Evolutionary conservation across 495 filamentous ascomycete species (phyloP), one percentile per base, ranked within the genome.

Genomic region (Neurospora intermedia): DNA sequence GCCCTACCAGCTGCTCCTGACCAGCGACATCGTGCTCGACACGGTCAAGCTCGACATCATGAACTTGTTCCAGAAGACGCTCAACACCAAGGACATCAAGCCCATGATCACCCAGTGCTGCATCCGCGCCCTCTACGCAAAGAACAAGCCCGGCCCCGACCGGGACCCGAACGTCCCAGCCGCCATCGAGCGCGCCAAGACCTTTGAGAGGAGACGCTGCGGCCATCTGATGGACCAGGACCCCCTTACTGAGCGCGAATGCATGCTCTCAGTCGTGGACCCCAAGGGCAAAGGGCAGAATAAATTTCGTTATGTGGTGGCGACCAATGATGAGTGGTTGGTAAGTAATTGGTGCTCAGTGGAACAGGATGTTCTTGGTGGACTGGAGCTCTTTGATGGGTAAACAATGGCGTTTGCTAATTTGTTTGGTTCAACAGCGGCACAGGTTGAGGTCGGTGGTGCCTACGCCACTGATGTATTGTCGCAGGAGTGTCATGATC

Each of bases 221-320:
- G 91, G 91, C 62, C 96, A 99, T 82, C 91, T 96, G 79, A 90
- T 89, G 72, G 90, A 95, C 72, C 88, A 92, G 69, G 84, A 91
- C 69, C 91, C 94, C 1, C 89, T 97, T 72, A 85, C 89, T 48
- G 89, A 94, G 73, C 80, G 88, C 35, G 92, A 93, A 74, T 99
- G 96, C 80, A 83, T 98, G 35, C 83, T 88, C 69, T 90, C 87
- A 0, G 89, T 96, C 5, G 89, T 97, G 1, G 93, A 93, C 76
- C 91, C 93, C 0, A 91, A 91, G 75, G 79, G 82, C 20, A 88
- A 83, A 73, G 84, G 85, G 27, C 87, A 88, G 76, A 99, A 99
- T 79, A 97, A 94, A 78, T 90, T 97, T 78, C 87, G 94, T 69
- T 98, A 98, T 81, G 90, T 94, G 27, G 90, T 98, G 31, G 94